Percentiles rank a stretch among this genome's conserved stretches.
Evolutionary conservation across 2,329 filamentous ascomycete species (phyloP).

Genomic region (Verticillium isaacii): DNA sequence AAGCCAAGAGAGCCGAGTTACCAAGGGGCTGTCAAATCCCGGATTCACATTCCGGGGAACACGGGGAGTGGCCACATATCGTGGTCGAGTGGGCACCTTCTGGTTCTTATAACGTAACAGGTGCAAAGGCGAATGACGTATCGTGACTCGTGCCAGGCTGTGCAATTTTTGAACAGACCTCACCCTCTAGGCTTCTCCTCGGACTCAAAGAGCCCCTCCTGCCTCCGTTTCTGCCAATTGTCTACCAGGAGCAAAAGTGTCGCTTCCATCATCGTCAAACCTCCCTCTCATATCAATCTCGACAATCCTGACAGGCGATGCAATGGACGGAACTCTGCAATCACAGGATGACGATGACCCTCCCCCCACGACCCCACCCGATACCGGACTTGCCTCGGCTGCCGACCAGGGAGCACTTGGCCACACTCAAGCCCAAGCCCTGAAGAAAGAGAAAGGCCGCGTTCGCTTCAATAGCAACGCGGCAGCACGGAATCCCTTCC

Average conservation of each 20-base stretch:
- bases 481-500: conserved; percentile 22
- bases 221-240: background rate
- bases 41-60: background rate
- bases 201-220: background rate
- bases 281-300: background rate
- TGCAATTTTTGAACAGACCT: background rate
- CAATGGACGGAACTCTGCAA: conserved; percentile 9
- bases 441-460: conserved; percentile 39
- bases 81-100: background rate
- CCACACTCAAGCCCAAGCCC: conserved; percentile 12
- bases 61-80: background rate
- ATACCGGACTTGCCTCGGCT: conserved; percentile 5
- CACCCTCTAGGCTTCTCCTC: background rate
- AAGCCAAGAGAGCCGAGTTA: background rate
- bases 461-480: conserved; percentile 45
- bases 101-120: background rate
- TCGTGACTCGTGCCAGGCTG: background rate
- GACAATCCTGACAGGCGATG: conserved; percentile 4
- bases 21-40: background rate
- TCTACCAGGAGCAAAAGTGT: background rate
- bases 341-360: conserved; percentile 12
- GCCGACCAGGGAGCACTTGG: background rate
- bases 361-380: conserved; percentile 2
- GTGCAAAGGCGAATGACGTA: background rate
- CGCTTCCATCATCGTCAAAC: background rate